Conservation (phyloP, 345 rosid genomes). For the Populus euphratica region DNA sequence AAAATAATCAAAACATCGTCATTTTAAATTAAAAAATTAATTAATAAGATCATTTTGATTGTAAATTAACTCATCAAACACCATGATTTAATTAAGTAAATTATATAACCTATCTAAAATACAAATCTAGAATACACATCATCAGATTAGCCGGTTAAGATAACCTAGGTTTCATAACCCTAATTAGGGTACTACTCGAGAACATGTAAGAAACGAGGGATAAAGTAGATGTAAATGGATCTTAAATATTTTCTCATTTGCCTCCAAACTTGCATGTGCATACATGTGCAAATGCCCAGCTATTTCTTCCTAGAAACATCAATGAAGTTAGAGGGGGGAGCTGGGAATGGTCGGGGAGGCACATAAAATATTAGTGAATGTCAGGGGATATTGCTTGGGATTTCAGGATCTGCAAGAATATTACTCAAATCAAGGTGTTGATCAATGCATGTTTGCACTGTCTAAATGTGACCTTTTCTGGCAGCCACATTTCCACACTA, state of each 20-base stretch:
- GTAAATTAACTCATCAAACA: too few relatives aligned
- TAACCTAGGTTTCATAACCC: too few relatives aligned
- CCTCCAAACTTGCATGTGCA: neutral
- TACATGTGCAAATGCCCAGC: neutral
- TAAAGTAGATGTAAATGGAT: neutral
- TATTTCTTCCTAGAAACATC: neutral
- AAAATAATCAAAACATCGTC: too few relatives aligned
- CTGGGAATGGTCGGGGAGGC: neutral
- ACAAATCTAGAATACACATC: too few relatives aligned
- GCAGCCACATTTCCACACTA: neutral
- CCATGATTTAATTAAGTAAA: too few relatives aligned
- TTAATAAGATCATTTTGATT: too few relatives aligned
- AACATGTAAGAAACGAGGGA: neutral
- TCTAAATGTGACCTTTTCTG: neutral
- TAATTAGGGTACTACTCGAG: too few relatives aligned
- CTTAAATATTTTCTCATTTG: neutral
- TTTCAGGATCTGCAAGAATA: neutral
- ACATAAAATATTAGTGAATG: neutral
- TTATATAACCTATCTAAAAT: too few relatives aligned
- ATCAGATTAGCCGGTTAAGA: rapidly evolving
- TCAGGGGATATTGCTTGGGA: neutral
- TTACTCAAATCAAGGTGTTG: neutral
- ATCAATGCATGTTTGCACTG: neutral
- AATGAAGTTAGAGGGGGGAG: too few relatives aligned
- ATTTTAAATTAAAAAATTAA: too few relatives aligned